phyloP scores from a whole-genome alignment of 1,284 basidiomycete genomes.

The Phenoliferia sp. region DNA sequence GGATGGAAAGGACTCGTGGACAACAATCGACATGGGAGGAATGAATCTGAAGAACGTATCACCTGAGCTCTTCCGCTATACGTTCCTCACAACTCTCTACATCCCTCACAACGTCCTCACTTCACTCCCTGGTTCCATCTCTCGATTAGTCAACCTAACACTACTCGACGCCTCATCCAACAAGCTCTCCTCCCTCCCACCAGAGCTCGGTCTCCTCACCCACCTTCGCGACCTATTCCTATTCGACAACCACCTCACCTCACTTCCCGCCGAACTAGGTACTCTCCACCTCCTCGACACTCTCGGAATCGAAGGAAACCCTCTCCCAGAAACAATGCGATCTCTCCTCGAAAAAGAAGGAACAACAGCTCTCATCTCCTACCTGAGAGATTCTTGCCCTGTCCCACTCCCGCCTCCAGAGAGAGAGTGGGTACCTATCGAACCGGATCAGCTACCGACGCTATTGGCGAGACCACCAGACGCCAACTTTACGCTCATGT shows the following conservation, averaged over 20 bases:
- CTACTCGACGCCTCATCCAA: constrained; percentile 92
- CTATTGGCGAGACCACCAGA: constrained; percentile 36
- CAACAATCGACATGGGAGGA: constrained; percentile 92
- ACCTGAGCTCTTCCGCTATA: constrained; percentile 73
- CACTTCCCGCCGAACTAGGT: constrained; percentile 82
- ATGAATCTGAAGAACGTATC: constrained; percentile 88
- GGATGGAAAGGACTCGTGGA: constrained; percentile 57
- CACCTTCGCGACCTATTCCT: constrained; percentile 86
- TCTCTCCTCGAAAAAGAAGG: constrained; percentile 87
- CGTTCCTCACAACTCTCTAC: constrained; percentile 92
- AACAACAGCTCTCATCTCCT: constrained; percentile 78
- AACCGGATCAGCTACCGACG: constrained; percentile 27
- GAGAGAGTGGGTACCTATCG: constrained; percentile 71
- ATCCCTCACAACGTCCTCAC: constrained; percentile 93
- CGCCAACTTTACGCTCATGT: constrained; percentile 71
- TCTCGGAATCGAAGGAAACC: constrained; percentile 93
- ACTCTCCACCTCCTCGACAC: constrained; percentile 88
- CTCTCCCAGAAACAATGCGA: constrained; percentile 71
- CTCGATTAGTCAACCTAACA: constrained; percentile 78
- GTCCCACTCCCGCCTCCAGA: constrained; percentile 76
- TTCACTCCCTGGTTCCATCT: constrained; percentile 74
- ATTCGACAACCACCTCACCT: constrained; percentile 88
- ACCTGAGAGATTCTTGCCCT: constrained; percentile 81
- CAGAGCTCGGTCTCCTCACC: constrained; percentile 87
- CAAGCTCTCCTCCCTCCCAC: constrained; percentile 69